Evolutionary conservation across 306 rosid species (phyloP), one percentile per base, ranked within the genome.

Genomic region (Gleditsia sinensis): DNA sequence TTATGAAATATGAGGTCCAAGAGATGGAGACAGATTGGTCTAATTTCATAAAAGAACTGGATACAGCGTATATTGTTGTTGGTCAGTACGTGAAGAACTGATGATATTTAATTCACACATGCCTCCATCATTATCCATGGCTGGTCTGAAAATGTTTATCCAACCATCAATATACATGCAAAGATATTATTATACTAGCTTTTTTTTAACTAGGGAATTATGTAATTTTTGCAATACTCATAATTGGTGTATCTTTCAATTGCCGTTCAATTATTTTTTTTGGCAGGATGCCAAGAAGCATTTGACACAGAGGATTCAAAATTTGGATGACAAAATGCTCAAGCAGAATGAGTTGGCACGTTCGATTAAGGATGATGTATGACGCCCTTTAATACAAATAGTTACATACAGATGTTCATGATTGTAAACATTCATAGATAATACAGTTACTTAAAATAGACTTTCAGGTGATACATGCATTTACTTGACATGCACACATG

Each of bases 241-340:
- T 61, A 34, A 27, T 71, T 28, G 45, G 2, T 72, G 34, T 33
- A 32, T 37, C 30, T 12, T 74, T 37, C 49, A 37, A 71, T 57
- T 48, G 14, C 20, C 19, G 28, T 50, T 71, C 63, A 69, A 54
- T 84, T 63, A 37, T 82, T 76, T 69, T 79, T n/a, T 43, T 62
- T 86, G 75, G 25, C 87, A 95, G 99, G 90, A 90, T 60, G 85
- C 97, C 63, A 92, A 92, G 94, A 88, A 86, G 90, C 99, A 95
- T 84, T 89, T 95, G 84, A 95, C 96, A 0, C 97, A 95, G 83
- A 87, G 97, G 79, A 89, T 95, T 68, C 91, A 89, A 80, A 86
- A 90, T 78, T 77, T 95, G 84, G 97, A 87, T 71, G 97, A 95
- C 81, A 92, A 90, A 86, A 80, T 92, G 96, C 71, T 67, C 78